These are phyloP conservation scores for Glomus cerebriforme DNA, from an alignment of 192 early-diverging fungal species.

Conservation along the genomic window DNA sequence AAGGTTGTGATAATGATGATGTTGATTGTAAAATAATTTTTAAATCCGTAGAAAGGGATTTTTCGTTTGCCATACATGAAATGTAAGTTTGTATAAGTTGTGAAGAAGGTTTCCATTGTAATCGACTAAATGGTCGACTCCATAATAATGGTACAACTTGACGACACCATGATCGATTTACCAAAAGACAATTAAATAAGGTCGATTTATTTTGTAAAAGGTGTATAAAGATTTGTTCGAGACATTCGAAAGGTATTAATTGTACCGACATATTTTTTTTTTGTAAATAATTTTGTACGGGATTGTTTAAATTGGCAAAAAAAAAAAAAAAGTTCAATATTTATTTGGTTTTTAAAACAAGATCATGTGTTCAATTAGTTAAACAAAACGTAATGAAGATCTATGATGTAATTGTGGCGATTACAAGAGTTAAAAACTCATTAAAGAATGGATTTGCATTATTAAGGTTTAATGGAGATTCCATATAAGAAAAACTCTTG, in stretches of 20 bases:
- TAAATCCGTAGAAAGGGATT: neutral
- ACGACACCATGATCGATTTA: conserved; percentile 5
- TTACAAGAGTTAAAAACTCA: too few relatives aligned
- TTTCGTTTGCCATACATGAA: neutral
- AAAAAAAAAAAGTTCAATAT: too few relatives aligned
- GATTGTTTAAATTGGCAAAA: too few relatives aligned
- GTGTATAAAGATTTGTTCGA: neutral
- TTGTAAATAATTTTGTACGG: too few relatives aligned
- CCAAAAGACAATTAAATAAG: neutral
- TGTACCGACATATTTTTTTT: neutral
- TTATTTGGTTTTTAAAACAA: too few relatives aligned
- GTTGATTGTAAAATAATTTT: neutral
- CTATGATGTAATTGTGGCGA: too few relatives aligned
- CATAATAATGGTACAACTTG: neutral
- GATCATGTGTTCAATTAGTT: too few relatives aligned
- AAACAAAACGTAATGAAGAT: too few relatives aligned
- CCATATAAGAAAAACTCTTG: too few relatives aligned
- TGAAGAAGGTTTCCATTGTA: neutral
- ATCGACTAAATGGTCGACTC: neutral
- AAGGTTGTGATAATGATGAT: neutral
- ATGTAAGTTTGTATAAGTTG: neutral
- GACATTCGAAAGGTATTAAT: neutral
- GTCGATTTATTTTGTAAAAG: neutral
- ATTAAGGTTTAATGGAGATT: too few relatives aligned
- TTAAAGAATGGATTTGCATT: too few relatives aligned